Conservation (phyloP, 2,329 filamentous ascomycete genomes). For the Aspergillus ustus region DNA sequence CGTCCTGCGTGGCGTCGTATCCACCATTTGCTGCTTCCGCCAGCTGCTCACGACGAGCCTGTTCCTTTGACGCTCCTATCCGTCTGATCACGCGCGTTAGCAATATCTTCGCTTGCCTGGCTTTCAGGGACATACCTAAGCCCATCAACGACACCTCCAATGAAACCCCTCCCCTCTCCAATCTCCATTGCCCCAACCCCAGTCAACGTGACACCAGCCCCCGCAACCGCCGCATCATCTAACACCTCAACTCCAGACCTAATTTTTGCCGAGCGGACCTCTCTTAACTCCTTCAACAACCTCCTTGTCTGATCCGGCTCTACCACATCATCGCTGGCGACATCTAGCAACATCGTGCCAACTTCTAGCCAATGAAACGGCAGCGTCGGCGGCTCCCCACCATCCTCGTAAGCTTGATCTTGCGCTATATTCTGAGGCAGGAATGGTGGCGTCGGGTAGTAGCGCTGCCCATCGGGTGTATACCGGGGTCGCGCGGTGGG, state of each 20-base stretch:
- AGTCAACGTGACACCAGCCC: conserved; percentile 72
- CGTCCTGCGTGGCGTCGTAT: conserved; percentile 54
- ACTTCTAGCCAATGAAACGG: conserved; percentile 97
- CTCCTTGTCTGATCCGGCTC: conserved; percentile 74
- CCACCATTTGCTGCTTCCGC: conserved; percentile 65
- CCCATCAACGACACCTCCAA: conserved; percentile 84
- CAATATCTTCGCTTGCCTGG: not conserved
- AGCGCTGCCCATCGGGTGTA: conserved; percentile 46
- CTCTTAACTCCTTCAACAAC: conserved; percentile 78
- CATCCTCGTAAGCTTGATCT: conserved; percentile 54
- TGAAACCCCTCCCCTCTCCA: conserved; percentile 81
- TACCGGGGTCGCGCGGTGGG: conserved; percentile 34
- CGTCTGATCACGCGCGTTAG: conserved; percentile 56
- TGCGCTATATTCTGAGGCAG: conserved; percentile 74
- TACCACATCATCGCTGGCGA: conserved; percentile 81
- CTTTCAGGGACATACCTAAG: conserved; percentile 56
- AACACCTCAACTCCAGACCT: conserved; percentile 73
- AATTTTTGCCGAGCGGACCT: conserved; percentile 89
- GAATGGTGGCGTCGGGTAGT: conserved; percentile 71
- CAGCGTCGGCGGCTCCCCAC: conserved; percentile 51
- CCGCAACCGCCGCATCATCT: conserved; percentile 55
- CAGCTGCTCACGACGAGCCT: conserved; percentile 75
- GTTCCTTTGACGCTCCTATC: conserved; percentile 80
- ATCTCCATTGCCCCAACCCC: conserved; percentile 94
- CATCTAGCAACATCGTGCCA: conserved; percentile 82